Conservation (phyloP, 2,329 filamentous ascomycete species). For the Alternaria sp. region DNA sequence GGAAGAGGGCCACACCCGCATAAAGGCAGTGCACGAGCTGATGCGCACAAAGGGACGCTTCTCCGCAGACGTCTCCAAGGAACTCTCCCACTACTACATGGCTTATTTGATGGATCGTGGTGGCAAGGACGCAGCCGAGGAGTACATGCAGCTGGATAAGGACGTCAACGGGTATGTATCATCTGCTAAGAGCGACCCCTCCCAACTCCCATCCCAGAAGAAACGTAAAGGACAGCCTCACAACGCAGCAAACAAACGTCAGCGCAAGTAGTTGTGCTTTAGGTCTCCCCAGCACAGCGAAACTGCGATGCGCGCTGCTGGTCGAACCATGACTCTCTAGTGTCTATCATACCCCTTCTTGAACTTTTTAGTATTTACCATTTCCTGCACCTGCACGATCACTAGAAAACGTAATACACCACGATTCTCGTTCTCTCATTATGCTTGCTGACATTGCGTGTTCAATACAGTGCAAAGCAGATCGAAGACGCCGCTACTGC, state of each 20-base stretch:
- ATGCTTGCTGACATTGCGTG: conserved; percentile 13
- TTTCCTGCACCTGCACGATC: conserved; percentile 26
- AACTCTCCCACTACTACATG: conserved; percentile 80
- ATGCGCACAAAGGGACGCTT: conserved; percentile 77
- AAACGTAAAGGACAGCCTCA: conserved; percentile 42
- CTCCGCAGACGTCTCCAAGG: conserved; percentile 70
- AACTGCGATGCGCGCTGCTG: conserved; percentile 1
- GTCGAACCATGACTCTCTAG: conserved; percentile 4
- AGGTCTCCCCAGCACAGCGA: conserved; percentile 12
- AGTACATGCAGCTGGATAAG: conserved; percentile 81
- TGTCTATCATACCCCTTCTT: conserved; percentile 8
- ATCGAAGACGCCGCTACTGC: conserved; percentile 11
- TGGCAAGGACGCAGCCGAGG: conserved; percentile 81
- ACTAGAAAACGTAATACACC: conserved; percentile 40
- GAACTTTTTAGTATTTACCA: conserved; percentile 22
- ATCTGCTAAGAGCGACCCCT: conserved; percentile 38
- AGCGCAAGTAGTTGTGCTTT: conserved; percentile 28
- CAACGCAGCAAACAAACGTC: conserved; percentile 43
- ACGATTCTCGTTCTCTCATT: conserved; percentile 21
- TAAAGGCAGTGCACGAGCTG: conserved; percentile 80
- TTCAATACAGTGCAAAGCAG: conserved; percentile 18
- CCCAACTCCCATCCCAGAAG: conserved; percentile 25
- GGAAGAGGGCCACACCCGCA: conserved; percentile 70
- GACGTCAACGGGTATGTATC: conserved; percentile 76
- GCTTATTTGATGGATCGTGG: conserved; percentile 83